phyloP scores from a whole-genome alignment of 2,329 filamentous ascomycete genomes.

The Hysterium pulicare region DNA sequence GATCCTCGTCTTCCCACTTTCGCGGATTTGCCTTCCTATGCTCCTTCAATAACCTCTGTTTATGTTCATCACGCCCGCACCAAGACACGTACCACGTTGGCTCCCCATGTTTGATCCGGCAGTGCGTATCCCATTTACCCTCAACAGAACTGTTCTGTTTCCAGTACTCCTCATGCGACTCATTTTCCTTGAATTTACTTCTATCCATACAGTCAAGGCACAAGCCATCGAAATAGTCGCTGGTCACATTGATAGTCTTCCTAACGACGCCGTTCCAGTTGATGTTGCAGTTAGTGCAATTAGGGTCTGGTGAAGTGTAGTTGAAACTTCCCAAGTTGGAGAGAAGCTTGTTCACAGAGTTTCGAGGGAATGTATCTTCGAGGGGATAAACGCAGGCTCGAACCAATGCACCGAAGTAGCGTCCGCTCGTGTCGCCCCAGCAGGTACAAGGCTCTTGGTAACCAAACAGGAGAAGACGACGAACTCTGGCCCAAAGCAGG shows the following conservation, averaged over 20 bases:
- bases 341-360: background rate
- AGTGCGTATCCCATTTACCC: constrained; percentile 22
- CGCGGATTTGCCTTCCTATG: background rate
- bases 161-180: constrained; percentile 18
- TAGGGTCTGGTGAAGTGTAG: background rate
- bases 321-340: background rate
- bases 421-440: background rate
- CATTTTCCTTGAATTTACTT: constrained; percentile 7
- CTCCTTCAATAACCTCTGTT: background rate
- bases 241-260: background rate
- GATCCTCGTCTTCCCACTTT: no score
- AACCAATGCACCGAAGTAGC: background rate
- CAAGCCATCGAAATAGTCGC: constrained; percentile 13
- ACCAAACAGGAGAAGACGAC: background rate
- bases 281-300: background rate
- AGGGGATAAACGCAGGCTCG: background rate
- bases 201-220: constrained; percentile 18
- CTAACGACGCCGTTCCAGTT: background rate
- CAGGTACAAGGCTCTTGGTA: background rate
- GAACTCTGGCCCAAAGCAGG: background rate
- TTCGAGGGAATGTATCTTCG: background rate
- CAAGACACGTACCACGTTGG: constrained; percentile 30
- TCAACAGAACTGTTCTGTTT: constrained; percentile 9
- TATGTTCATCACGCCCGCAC: constrained; percentile 1
- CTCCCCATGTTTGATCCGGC: constrained; percentile 23